A percentile compares a stretch with the other conserved stretches of the same genome.
Conservation (phyloP, 768 basidiomycete genomes). For the Pleurotus tuber-regium region DNA sequence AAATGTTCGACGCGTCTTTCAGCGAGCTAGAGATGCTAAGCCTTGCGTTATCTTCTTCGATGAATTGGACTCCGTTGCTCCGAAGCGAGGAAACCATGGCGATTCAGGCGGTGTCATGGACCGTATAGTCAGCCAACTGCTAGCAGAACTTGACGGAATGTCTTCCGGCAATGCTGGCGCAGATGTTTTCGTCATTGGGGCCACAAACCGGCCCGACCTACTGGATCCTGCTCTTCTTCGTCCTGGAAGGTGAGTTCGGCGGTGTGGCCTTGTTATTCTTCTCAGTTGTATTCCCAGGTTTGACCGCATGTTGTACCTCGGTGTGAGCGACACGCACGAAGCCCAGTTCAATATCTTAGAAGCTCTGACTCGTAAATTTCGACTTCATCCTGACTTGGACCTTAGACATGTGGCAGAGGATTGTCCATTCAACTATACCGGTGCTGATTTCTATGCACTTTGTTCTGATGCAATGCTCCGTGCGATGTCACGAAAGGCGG, state of each 20-base stretch:
- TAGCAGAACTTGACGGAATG: conserved; percentile 95
- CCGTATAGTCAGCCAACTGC: conserved; percentile 90
- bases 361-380: conserved; percentile 92
- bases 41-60: conserved; percentile 98
- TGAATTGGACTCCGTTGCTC: conserved; percentile 92
- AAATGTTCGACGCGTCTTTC: conserved; percentile 91
- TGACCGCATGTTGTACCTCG: conserved; percentile 94
- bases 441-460: conserved; percentile 96
- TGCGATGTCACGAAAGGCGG: conserved; percentile 89
- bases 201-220: conserved; percentile 92
- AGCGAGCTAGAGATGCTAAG: conserved; percentile 84
- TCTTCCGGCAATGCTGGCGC: conserved; percentile 53
- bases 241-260: conserved; percentile 67
- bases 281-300: conserved; percentile 81
- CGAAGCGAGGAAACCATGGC: conserved; percentile 91
- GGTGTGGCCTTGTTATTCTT: conserved; percentile 72
- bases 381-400: conserved; percentile 64
- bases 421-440: conserved; percentile 94
- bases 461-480: conserved; percentile 96
- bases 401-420: conserved; percentile 60
- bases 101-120: conserved; percentile 99
- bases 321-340: conserved; percentile 83
- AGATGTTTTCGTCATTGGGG: conserved; percentile 92
- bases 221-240: conserved; percentile 86
- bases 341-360: conserved; percentile 84